phyloP scores from a whole-genome alignment of 164 flowering plant genomes.

The Platanus orientalis region DNA sequence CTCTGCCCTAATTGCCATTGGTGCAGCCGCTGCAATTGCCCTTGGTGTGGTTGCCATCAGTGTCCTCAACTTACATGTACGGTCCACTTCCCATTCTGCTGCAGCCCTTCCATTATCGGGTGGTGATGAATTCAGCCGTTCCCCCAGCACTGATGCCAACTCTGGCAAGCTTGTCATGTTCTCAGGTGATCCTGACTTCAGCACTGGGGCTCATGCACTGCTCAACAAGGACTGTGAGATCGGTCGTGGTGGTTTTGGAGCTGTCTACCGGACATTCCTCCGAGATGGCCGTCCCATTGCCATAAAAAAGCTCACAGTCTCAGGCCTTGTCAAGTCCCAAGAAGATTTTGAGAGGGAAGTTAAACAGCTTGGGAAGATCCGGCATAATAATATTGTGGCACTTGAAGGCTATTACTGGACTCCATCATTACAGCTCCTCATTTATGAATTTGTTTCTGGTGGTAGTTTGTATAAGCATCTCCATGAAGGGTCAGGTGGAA shows the following conservation, averaged over 20 bases:
- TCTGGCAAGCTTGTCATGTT: constrained; percentile 94
- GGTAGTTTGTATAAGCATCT: constrained; percentile 78
- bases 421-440: constrained; percentile 78
- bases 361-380: constrained; percentile 63
- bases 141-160: constrained; percentile 68
- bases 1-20: constrained; percentile 90
- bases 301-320: constrained; percentile 80
- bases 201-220: constrained; percentile 69
- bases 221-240: constrained; percentile 88
- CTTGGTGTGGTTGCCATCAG: constrained; percentile 81
- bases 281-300: constrained; percentile 76
- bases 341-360: constrained; percentile 90
- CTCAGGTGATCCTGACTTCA: constrained; percentile 79
- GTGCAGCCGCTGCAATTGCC: constrained; percentile 84
- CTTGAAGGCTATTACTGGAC: constrained; percentile 98
- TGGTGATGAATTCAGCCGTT: constrained; percentile 63
- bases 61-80: constrained; percentile 73
- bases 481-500: constrained; percentile 50
- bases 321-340: constrained; percentile 79
- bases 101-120: constrained; percentile 51
- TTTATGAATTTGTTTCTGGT: constrained; percentile 64
- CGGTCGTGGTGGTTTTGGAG: constrained; percentile 95
- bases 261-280: constrained; percentile 69
- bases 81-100: constrained; percentile 56
- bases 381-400: constrained; percentile 65